Conservation (phyloP, 2,329 filamentous ascomycete species). For the Xylaria digitata region DNA sequence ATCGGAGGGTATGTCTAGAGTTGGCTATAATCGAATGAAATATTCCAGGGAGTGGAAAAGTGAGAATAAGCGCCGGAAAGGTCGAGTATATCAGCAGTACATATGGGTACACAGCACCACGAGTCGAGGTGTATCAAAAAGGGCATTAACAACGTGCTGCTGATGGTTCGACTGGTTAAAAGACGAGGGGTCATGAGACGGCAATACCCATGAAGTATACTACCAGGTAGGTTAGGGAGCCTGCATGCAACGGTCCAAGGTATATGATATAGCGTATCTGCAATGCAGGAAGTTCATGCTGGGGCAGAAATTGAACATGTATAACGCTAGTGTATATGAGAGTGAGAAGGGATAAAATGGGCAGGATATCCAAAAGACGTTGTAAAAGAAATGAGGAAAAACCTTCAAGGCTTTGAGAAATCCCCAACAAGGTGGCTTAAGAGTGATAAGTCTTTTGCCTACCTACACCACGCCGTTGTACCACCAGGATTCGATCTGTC, state of each 20-base stretch:
- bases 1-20: neutral
- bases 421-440: neutral
- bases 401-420: slow-evolving; percentile 9
- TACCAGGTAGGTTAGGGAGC: neutral
- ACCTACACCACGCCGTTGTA: slow-evolving; percentile 5
- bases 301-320: neutral
- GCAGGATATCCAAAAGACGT: neutral
- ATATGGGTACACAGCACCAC: slow-evolving; percentile 10
- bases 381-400: neutral
- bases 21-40: slow-evolving; percentile 13
- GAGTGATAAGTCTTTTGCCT: slow-evolving; percentile 18
- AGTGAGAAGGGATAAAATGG: neutral
- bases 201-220: slow-evolving; percentile 2
- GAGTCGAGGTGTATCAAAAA: slow-evolving; percentile 9
- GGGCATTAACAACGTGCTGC: slow-evolving; percentile 19
- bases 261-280: slow-evolving; percentile 2
- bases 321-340: neutral
- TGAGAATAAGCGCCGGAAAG: neutral
- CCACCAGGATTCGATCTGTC: slow-evolving; percentile 27
- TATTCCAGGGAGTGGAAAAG: slow-evolving; percentile 8
- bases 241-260: slow-evolving; percentile 18
- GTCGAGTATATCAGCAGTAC: neutral
- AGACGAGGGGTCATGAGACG: slow-evolving; percentile 30
- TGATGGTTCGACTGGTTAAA: slow-evolving; percentile 30
- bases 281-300: slow-evolving; percentile 16